Base-by-base conservation (phyloP, 1,284 basidiomycete genomes). In the Cutaneotrichosporon daszewskae region DNA sequence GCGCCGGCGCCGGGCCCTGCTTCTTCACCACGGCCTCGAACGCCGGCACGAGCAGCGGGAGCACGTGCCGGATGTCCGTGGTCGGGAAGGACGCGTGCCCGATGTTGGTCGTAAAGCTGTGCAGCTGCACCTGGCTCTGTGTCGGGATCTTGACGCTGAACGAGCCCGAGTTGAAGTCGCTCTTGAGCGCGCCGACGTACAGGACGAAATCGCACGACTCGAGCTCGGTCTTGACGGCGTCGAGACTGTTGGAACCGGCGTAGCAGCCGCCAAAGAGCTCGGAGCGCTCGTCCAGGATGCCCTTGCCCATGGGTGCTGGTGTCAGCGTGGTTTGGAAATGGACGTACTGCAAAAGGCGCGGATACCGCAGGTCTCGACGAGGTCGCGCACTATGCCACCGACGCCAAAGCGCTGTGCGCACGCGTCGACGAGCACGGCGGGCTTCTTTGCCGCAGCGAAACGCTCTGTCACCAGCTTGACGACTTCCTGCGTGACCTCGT, bases 231-330 rank as follows among this genome's bases (percentile, higher is more conserved):
- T 82, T 82, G 55, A 92, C 77, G 14, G 74, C 75, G 0, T 82
- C 80, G 37, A 80, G 75, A n/a, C 79, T 84, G 59, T 89, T 79
- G 4, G 79, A 79, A 3, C 90, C 89, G 28, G 88, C 77, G 60
- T 90, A 90, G 49, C 87, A 84, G 13, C 92, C 92, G 43, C 90
- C 90, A 67, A 85, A 96, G n/a, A 87, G 79, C 16, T 80, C 77
- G 47, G 85, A 82, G 34, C 77, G 76, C 71, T 96, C 94, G 51
- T 82, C 78, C 12, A 95, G 73, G 0, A 83, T 77, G 1, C 83
- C 80, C 70, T 94, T 94, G 32, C 88, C 91, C 90, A 94, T 92
- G 0, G 89, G 89, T 0, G 88, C 79, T 13, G 81, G 22, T 8
- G 26, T 27, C 26, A 27, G 26, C 26, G 14, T 27, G 14, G 26